Evolutionary conservation across 164 flowering plant species (phyloP).

Genomic region (Tinospora cordifolia): DNA sequence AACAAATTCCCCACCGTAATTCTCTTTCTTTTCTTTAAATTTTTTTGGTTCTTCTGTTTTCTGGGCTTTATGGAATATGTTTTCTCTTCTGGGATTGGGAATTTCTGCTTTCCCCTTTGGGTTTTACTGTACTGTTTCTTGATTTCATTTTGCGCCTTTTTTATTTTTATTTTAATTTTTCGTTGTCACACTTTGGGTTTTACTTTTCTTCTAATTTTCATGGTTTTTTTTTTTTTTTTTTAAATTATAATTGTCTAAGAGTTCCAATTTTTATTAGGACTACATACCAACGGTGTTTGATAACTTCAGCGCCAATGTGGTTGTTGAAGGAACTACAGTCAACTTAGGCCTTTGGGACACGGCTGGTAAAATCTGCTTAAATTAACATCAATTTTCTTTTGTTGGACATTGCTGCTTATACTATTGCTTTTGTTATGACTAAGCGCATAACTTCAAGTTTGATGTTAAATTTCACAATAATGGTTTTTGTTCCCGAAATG

Average conservation of each 20-base stretch:
- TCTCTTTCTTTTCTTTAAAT: constrained; percentile 5
- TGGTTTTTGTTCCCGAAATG: constrained; percentile 2
- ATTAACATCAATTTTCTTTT: background rate
- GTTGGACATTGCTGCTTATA: background rate
- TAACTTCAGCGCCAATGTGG: constrained; percentile 96
- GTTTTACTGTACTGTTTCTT: background rate
- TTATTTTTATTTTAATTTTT: constrained; percentile 7
- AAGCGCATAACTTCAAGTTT: too few species aligned
- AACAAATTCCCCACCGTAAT: constrained; percentile 93
- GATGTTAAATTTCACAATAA: background rate
- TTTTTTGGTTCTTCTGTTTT: constrained; percentile 18
- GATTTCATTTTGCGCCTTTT: constrained; percentile 9
- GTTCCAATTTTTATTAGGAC: constrained; percentile 25
- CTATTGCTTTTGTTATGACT: too few species aligned
- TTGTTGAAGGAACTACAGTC: constrained; percentile 83
- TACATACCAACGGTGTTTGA: constrained; percentile 96
- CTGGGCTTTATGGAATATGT: background rate
- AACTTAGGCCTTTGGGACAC: constrained; percentile 99
- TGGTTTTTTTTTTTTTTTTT: background rate
- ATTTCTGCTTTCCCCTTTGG: constrained; percentile 5
- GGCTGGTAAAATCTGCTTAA: constrained; percentile 50
- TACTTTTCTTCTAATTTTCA: constrained; percentile 4
- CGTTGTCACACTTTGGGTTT: constrained; percentile 5
- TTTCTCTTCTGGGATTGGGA: constrained; percentile 25
- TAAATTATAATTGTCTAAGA: background rate